These are phyloP conservation scores for Nemania sp. DNA, from an alignment of 2,329 filamentous ascomycete genomes.

Conservation along the genomic window DNA sequence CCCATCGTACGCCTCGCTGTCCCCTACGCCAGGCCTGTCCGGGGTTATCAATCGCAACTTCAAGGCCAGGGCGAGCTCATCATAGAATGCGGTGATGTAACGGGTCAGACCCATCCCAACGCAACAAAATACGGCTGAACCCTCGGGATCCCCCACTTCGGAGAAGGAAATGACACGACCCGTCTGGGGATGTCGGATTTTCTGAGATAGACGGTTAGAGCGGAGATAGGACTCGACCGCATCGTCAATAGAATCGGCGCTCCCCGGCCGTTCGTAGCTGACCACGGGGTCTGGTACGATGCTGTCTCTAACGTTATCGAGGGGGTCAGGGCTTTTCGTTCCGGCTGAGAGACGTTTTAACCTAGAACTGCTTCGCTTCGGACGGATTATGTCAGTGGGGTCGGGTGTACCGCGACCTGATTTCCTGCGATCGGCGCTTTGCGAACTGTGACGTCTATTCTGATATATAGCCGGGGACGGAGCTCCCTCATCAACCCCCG, in stretches of 20 bases:
- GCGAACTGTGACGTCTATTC: constrained; percentile 64
- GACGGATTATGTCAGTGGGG: constrained; percentile 56
- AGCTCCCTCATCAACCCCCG: constrained; percentile 70
- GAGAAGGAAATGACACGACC: constrained; percentile 94
- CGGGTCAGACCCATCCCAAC: constrained; percentile 97
- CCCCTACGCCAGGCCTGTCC: constrained; percentile 92
- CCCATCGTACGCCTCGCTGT: constrained; percentile 87
- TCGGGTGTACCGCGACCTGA: constrained; percentile 65
- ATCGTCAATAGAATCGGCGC: constrained; percentile 87
- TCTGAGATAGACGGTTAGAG: constrained; percentile 87
- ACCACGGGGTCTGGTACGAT: constrained; percentile 58
- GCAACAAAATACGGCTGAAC: constrained; percentile 93
- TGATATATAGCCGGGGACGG: constrained; percentile 77
- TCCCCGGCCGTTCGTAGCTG: constrained; percentile 78
- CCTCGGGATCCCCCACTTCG: constrained; percentile 92
- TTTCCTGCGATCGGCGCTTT: constrained; percentile 58
- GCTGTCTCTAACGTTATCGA: constrained; percentile 45
- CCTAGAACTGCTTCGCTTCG: constrained; percentile 68
- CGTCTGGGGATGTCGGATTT: constrained; percentile 85
- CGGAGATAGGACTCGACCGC: constrained; percentile 87
- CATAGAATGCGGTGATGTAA: constrained; percentile 97
- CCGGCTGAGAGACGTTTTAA: constrained; percentile 68
- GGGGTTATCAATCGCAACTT: constrained; percentile 92
- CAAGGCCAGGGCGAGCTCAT: constrained; percentile 89
- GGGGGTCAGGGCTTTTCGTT: constrained; percentile 53